phyloP scores from a whole-genome alignment of 129 eudicot species.

The Oenanthe sinensis region DNA sequence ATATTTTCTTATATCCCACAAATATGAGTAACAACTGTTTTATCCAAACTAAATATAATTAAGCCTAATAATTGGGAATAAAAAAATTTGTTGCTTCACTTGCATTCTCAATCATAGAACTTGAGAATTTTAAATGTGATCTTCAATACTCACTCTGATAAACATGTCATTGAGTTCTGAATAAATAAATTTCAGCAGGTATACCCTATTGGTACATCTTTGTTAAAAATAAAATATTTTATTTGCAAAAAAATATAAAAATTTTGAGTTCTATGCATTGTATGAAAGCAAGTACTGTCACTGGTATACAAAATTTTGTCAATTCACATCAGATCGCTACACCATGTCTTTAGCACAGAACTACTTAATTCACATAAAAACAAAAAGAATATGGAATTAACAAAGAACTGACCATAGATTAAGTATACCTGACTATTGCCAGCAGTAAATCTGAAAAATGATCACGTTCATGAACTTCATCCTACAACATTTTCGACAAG shows the following conservation, averaged over 20 bases:
- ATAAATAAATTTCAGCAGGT: background rate
- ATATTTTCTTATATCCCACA: too few species aligned
- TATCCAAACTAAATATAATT: too few species aligned
- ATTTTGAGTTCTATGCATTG: background rate
- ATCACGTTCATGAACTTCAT: conserved; percentile 98
- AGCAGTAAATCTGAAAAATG: conserved; percentile 87
- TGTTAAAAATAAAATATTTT: background rate
- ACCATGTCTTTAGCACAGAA: background rate
- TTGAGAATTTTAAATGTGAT: background rate
- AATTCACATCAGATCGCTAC: background rate
- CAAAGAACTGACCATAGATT: background rate
- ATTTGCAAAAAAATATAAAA: background rate
- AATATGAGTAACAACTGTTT: too few species aligned
- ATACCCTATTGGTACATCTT: background rate
- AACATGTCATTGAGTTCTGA: background rate
- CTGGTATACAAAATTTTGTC: background rate
- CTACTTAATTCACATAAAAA: background rate
- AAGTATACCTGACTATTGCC: conserved; percentile 69
- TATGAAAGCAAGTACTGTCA: background rate
- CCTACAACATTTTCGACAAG: conserved; percentile 31
- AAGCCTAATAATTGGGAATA: background rate
- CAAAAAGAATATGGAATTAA: background rate
- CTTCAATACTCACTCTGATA: background rate
- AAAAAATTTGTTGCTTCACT: background rate
- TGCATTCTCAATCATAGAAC: background rate